Evolutionary conservation across 345 rosid genomes (phyloP), one percentile per base, ranked within the genome.

Genomic region (Corymbia maculata): DNA sequence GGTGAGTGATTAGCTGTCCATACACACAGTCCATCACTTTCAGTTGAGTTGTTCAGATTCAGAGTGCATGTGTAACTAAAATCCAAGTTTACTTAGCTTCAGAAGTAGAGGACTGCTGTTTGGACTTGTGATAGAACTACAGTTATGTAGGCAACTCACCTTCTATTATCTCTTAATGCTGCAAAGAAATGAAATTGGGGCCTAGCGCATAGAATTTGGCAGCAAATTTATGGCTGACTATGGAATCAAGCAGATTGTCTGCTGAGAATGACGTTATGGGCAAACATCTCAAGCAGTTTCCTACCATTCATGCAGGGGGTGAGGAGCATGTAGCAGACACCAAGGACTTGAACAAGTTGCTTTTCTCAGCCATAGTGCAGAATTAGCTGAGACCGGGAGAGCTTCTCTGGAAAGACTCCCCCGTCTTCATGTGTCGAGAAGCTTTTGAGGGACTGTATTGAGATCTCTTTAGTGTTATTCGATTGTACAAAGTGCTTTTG

Each of bases 341-440:
- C 13, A 93, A 93, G 89, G 96, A 96, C 90, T 88, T 97, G 52
- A 96, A 97, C 93, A 93, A 93, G 84, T 89, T 96, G 59, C 96
- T 97, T 61, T 96, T 97, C 94, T 94, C 98, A 13, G 94, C 98
- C 53, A 94, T 96, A 55, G 94, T 95, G 50, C 92, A 94, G 92
- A 87, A 89, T 36, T 89, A 93, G 89, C 87, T 94, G 89, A 93
- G 50, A 57, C 79, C 45, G 12, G 1, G 47, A 42, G 82, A 42
- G 49, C 82, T 19, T 75, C 26, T 42, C 26, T 8, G 14, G 49
- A 42, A 42, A 2, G 49, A 44, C 19, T 75, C 82, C 82, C 26
- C 49, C 21, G 8, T 75, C 49, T 75, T 36, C 82, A 5, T 19
- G 47, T 9, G 82, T 42, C 5, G 8, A 75, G 26, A 36, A 75